Base-by-base conservation (phyloP, 1,284 basidiomycete genomes). In the Ceratobasidium sp. region DNA sequence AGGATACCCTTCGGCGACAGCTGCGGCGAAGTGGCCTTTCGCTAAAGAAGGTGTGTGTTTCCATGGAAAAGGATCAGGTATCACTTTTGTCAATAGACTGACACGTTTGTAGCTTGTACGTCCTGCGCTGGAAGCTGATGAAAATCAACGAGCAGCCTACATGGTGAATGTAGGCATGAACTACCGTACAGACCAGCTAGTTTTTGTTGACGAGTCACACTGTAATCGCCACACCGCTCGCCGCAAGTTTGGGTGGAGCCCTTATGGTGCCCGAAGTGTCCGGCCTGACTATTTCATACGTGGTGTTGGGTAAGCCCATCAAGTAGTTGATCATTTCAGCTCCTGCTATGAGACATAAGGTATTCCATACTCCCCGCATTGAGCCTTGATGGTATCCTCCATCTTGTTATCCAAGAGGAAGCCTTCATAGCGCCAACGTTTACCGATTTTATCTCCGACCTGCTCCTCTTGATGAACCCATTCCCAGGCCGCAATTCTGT, bases 281-380 rank as follows among this genome's bases (percentile, higher is more conserved):
- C 46, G 54, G 18, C 54, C n/a, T 23, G 78, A 57, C 10, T 52
- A 54, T 38, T 80, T 80, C 70, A 55, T 77, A 10, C 78, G 79
- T 23, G 80, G 80, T 7, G 41, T 62, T 23, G 60, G 78, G 80
- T 80, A 41, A 12, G 75, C 33, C 16, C 59, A 48, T 41, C 18
- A 46, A 27, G 46, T 44, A 16, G 14, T 35, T 20, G 38, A 33
- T 52, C 35, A 16, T 33, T 16, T 12, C 30, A 2, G 8, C 41
- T 38, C 27, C 16, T 18, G 7, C 44, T 48, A 20, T 48, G 10
- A 57, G 16, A n/a, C 60, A 20, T 44, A 10, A 81, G 81, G 20
- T 81, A 81, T 41, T 81, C 80, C 3, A 66, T 81, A 3, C 71
- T 81, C 8, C 79, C 78, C 1, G 81, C 81, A 3, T 62, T 81